Conservation (phyloP, 345 rosid genomes). For the Ceriops decandra region DNA sequence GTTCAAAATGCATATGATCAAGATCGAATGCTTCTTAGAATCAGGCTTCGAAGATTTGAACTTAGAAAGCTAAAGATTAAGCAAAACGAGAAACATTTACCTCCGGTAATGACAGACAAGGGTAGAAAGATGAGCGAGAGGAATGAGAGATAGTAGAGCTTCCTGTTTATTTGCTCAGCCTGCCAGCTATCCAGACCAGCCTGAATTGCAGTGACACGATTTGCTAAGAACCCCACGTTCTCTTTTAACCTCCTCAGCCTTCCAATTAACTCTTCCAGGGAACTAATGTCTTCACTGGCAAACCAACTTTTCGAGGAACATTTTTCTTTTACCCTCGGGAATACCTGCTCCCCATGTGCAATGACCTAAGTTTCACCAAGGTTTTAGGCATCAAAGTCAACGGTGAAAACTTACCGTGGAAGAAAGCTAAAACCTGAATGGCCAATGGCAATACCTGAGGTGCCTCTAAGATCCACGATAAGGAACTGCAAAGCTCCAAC, state of each 20-base stretch:
- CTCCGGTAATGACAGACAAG: conserved; percentile 88
- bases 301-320: conserved; percentile 77
- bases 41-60: neutral
- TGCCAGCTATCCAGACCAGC: conserved; percentile 97
- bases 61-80: neutral
- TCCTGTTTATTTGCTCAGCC: conserved; percentile 87
- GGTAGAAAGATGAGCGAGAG: conserved; percentile 95
- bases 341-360: conserved; percentile 93
- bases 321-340: conserved; percentile 58
- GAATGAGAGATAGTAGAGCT: conserved; percentile 90
- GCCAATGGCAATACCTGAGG: neutral
- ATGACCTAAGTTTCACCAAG: conserved; percentile 52
- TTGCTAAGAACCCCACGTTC: conserved; percentile 87
- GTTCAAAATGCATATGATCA: neutral
- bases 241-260: conserved; percentile 82
- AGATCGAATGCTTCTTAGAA: neutral
- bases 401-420: neutral
- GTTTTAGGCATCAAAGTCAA: neutral
- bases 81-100: conserved; percentile 31
- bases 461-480: neutral
- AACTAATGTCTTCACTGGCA: conserved; percentile 49
- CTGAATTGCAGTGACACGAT: conserved; percentile 86
- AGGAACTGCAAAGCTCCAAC: too few relatives aligned
- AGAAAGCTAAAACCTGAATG: neutral
- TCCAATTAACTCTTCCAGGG: conserved; percentile 79